Evolutionary conservation across 306 rosid genomes (phyloP).

Genomic region (Vicia sativa): DNA sequence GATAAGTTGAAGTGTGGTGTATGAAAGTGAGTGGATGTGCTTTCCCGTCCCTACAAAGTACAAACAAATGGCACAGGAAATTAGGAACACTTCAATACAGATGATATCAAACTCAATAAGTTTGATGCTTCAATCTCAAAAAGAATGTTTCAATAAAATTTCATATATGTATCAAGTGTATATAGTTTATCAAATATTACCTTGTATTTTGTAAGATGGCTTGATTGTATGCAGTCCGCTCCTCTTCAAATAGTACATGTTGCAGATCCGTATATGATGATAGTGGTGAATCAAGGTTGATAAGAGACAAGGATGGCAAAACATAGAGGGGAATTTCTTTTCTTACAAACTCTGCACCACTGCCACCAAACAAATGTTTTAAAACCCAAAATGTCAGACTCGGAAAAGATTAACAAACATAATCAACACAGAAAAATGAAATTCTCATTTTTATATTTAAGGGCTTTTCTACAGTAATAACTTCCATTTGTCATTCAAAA

Average conservation of each 20-base stretch:
- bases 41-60: constrained; percentile 79
- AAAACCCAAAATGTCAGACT: constrained; percentile 34
- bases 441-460: constrained; percentile 11
- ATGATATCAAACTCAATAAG: constrained; percentile 14
- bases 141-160: constrained; percentile 26
- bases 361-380: constrained; percentile 52
- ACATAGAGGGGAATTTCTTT: constrained; percentile 94
- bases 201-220: constrained; percentile 80
- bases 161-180: constrained; percentile 20
- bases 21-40: constrained; percentile 89
- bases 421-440: constrained; percentile 9
- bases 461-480: constrained; percentile 2
- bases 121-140: constrained; percentile 28
- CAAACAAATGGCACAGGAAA: constrained; percentile 29
- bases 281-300: constrained; percentile 74
- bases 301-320: constrained; percentile 65
- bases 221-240: constrained; percentile 86
- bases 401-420: constrained; percentile 22
- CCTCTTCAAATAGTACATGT: constrained; percentile 87
- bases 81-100: constrained; percentile 32
- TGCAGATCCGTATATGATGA: constrained; percentile 82
- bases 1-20: constrained; percentile 95
- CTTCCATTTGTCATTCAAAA: constrained; percentile 13
- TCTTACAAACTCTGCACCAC: constrained; percentile 86
- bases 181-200: constrained; percentile 47